Conservation (phyloP, 192 early-diverging fungal species). For the Hyaloraphidium curvatum region DNA sequence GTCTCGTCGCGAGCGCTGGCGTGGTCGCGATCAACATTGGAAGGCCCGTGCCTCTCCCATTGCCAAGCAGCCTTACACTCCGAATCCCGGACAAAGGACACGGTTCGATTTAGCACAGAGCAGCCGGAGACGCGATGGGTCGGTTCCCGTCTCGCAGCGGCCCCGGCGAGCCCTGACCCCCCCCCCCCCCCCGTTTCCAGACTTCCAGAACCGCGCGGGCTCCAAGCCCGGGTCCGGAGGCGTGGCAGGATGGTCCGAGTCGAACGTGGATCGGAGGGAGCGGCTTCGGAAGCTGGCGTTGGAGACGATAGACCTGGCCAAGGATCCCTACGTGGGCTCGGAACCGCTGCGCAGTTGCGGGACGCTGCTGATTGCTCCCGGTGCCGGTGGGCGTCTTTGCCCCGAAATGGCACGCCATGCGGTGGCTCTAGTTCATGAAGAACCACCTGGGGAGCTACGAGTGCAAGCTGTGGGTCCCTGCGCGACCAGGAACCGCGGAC, state of each 20-base stretch:
- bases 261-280: constrained; percentile 82
- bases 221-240: constrained; percentile 78
- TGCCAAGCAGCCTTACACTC: too few relatives aligned
- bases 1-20: too few relatives aligned
- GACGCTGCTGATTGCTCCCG: too few relatives aligned
- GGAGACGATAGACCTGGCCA: constrained; percentile 87
- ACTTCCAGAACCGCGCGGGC: constrained; percentile 75
- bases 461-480: constrained; percentile 33
- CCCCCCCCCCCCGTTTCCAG: constrained; percentile 5
- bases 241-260: constrained; percentile 60
- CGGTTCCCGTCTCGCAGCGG: not conserved
- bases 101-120: too few relatives aligned
- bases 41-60: too few relatives aligned
- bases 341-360: too few relatives aligned
- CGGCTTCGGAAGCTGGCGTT: constrained; percentile 84
- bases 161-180: not conserved
- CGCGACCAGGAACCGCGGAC: too few relatives aligned
- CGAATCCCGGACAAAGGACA: too few relatives aligned
- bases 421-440: constrained; percentile 97
- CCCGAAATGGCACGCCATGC: too few relatives aligned
- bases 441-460: constrained; percentile 38
- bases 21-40: too few relatives aligned
- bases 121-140: too few relatives aligned
- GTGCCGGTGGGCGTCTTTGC: too few relatives aligned
- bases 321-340: constrained; percentile 45